Percentiles rank a stretch among this genome's conserved stretches.
Conservation (phyloP, 768 basidiomycete genomes). For the Leccinellum albellum region DNA sequence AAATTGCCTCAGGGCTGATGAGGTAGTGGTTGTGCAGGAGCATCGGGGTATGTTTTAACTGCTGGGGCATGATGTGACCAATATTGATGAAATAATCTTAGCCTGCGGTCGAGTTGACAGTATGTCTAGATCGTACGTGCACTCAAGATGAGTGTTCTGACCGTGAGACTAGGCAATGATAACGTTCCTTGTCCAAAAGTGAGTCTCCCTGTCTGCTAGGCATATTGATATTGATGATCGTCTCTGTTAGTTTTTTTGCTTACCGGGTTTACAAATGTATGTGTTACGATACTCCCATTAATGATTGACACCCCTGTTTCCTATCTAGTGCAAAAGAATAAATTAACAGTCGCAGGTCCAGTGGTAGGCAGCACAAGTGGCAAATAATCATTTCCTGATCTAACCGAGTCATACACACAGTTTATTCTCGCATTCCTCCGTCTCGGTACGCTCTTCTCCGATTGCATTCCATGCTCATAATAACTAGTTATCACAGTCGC, state of each 20-base stretch:
- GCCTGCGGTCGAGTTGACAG: slow-evolving; percentile 22
- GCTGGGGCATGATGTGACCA: neutral
- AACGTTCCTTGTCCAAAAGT: slow-evolving; percentile 25
- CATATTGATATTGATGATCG: neutral
- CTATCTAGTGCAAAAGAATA: slow-evolving; percentile 13
- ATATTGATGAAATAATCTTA: slow-evolving; percentile 1
- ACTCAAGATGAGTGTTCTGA: neutral
- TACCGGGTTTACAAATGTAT: slow-evolving; percentile 19
- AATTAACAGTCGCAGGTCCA: slow-evolving; percentile 9
- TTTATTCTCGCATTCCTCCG: slow-evolving; percentile 15
- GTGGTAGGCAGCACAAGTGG: slow-evolving; percentile 10
- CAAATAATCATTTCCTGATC: neutral
- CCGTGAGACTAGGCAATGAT: slow-evolving; percentile 15
- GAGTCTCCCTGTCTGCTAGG: neutral
- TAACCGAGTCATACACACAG: slow-evolving; percentile 8
- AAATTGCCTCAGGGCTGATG: neutral
- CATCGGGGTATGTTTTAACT: slow-evolving; percentile 17
- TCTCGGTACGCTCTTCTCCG: slow-evolving; percentile 8
- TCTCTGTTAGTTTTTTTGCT: slow-evolving; percentile 20
- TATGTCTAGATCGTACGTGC: neutral
- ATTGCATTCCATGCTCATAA: neutral
- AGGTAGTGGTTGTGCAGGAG: slow-evolving; percentile 12
- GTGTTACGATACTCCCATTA: neutral
- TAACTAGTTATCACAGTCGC: slow-evolving; percentile 5
- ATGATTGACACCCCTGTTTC: neutral